Conservation (phyloP, 345 rosid species). For the Diplotaxis tenuifolia region DNA sequence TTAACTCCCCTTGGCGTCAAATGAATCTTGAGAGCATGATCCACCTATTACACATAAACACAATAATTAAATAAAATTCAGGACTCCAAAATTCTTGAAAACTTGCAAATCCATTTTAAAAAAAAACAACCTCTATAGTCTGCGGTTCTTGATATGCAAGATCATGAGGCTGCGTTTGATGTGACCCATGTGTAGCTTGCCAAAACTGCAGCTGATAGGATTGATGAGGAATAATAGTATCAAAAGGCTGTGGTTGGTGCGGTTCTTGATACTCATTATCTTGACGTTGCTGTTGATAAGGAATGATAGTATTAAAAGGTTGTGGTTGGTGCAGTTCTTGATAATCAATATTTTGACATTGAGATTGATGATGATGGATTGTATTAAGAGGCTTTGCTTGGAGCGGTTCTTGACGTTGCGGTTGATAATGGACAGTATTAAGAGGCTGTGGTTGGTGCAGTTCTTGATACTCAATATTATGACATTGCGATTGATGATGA, state of each 20-base stretch:
- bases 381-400: not conserved
- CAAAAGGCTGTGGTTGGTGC: not conserved
- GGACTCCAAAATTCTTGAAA: too few relatives aligned
- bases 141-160: too few relatives aligned
- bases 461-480: not conserved
- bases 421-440: too few relatives aligned
- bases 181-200: not conserved
- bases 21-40: too few relatives aligned
- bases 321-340: not conserved
- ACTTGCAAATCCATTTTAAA: too few relatives aligned
- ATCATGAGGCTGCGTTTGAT: not conserved
- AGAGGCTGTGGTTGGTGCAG: not conserved
- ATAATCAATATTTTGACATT: not conserved
- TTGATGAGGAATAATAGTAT: too few relatives aligned
- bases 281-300: not conserved
- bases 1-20: too few relatives aligned
- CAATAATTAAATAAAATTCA: too few relatives aligned
- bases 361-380: not conserved
- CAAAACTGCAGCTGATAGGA: too few relatives aligned
- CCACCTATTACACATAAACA: too few relatives aligned
- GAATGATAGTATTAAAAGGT: too few relatives aligned
- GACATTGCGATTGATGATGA: not conserved
- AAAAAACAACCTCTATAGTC: too few relatives aligned
- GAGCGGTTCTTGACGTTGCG: not conserved
- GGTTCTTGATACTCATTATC: not conserved